A percentile compares a stretch with the other conserved stretches of the same genome.
These are phyloP conservation scores for Stipa capillata DNA, from an alignment of 176 grass and related monocot species.

Conservation along the genomic window DNA sequence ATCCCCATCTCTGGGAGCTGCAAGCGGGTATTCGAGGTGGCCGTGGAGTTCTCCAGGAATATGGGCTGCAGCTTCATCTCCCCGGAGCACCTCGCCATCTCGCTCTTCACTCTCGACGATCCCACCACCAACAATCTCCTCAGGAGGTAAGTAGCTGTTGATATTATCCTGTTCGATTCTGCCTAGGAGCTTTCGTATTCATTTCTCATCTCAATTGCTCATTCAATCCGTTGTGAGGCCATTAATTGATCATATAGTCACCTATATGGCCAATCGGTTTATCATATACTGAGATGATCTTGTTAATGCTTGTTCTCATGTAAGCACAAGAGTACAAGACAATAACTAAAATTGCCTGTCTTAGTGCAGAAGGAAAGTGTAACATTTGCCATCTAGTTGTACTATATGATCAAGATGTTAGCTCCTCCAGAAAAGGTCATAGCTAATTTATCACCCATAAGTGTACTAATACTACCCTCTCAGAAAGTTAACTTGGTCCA, in stretches of 20 bases:
- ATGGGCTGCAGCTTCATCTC: constrained; percentile 79
- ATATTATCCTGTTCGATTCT: not conserved
- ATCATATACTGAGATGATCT: not conserved
- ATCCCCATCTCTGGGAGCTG: constrained; percentile 54
- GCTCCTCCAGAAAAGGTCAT: no score
- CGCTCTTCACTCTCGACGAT: constrained; percentile 72
- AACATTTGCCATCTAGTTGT: no score
- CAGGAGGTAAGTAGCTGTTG: constrained; percentile 67
- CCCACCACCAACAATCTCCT: constrained; percentile 63
- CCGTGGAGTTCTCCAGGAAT: constrained; percentile 60
- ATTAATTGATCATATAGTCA: not conserved
- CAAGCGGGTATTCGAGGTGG: constrained; percentile 65
- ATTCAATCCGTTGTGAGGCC: not conserved
- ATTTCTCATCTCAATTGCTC: not conserved
- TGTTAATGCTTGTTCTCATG: not conserved
- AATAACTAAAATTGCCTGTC: no score
- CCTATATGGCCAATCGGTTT: not conserved
- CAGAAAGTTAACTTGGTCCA: not conserved
- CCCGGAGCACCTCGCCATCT: constrained; percentile 73
- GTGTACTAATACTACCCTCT: not conserved
- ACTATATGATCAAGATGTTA: no score
- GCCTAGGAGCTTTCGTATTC: not conserved
- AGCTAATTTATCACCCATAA: not conserved
- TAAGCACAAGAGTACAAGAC: not conserved
- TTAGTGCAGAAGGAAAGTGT: no score